A percentile compares a stretch with the other conserved stretches of the same genome.
Evolutionary conservation across 2,329 filamentous ascomycete species (phyloP).

Genomic region (Daldinia sp.): DNA sequence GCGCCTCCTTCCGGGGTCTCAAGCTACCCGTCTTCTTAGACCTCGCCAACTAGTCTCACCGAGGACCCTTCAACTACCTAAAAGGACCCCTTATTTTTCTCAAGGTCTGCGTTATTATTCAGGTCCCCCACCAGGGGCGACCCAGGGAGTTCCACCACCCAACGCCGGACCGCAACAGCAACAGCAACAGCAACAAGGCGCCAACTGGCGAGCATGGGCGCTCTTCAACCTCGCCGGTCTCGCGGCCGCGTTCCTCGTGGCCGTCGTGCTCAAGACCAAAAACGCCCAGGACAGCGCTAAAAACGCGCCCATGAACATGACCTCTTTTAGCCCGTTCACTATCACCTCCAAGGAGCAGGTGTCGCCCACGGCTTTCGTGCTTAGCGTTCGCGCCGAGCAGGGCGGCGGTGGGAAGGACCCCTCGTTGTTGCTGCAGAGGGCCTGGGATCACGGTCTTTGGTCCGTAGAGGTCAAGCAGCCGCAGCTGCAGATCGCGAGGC

Average conservation of each 20-base stretch:
- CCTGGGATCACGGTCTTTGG: conserved; percentile 78
- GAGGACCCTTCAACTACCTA: neutral
- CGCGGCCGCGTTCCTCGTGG: conserved; percentile 12
- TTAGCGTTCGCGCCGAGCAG: conserved; percentile 65
- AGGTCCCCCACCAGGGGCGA: neutral
- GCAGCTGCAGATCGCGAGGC: conserved; percentile 88
- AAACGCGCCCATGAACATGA: conserved; percentile 61
- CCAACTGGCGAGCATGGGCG: conserved; percentile 3
- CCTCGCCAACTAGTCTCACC: neutral
- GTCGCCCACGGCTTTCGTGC: conserved; percentile 75
- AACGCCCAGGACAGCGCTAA: conserved; percentile 2
- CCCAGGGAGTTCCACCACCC: conserved; percentile 10
- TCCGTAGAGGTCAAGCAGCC: conserved; percentile 95
- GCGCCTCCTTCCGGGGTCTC: conserved; percentile 24
- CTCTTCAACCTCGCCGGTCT: conserved; percentile 37
- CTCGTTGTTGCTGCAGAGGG: conserved; percentile 49
- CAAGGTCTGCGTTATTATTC: conserved; percentile 11
- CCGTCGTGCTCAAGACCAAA: conserved; percentile 26
- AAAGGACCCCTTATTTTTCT: neutral
- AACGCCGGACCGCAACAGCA: too few relatives aligned
- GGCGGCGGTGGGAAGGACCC: conserved; percentile 31
- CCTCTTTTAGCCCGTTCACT: conserved; percentile 74
- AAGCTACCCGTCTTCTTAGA: conserved; percentile 7
- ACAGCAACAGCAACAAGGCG: neutral
- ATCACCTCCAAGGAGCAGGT: conserved; percentile 71